Conservation (phyloP, 2,329 filamentous ascomycete genomes). For the Aspergillus sp. region DNA sequence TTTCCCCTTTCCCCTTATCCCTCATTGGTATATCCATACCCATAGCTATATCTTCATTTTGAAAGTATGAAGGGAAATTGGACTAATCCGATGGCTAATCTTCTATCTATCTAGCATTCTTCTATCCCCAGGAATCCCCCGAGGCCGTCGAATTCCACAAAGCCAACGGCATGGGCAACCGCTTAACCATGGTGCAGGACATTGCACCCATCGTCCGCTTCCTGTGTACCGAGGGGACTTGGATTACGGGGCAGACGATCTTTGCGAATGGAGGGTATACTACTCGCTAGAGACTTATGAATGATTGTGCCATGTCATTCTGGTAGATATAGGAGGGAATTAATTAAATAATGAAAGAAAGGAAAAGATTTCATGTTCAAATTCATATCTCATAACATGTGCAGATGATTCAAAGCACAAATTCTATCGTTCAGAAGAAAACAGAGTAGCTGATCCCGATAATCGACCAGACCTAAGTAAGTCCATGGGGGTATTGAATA, state of each 20-base stretch:
- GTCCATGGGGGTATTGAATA: not conserved
- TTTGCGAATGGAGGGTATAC: conserved; percentile 53
- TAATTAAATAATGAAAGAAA: not conserved
- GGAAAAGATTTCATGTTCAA: not conserved
- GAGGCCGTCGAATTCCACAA: conserved; percentile 49
- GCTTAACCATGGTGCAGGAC: conserved; percentile 45
- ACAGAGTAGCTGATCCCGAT: not conserved
- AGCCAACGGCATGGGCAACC: conserved; percentile 43
- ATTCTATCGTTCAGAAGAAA: not conserved
- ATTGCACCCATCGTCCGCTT: conserved; percentile 49
- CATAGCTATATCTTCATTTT: not conserved
- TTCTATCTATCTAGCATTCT: conserved; percentile 36
- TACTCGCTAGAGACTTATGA: conserved; percentile 32
- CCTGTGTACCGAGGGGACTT: conserved; percentile 45
- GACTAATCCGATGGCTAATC: not conserved
- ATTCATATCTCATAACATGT: not conserved
- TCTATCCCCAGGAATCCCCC: conserved; percentile 45
- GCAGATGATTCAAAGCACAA: not conserved
- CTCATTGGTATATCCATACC: too few relatives aligned
- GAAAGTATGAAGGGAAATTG: not conserved
- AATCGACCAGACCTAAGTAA: not conserved
- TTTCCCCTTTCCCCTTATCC: not conserved
- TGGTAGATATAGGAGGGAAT: too few relatives aligned
- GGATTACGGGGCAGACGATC: conserved; percentile 50
- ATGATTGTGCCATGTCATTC: too few relatives aligned